phyloP scores from a whole-genome alignment of 2,329 filamentous ascomycete species.

The Didymella sp. region DNA sequence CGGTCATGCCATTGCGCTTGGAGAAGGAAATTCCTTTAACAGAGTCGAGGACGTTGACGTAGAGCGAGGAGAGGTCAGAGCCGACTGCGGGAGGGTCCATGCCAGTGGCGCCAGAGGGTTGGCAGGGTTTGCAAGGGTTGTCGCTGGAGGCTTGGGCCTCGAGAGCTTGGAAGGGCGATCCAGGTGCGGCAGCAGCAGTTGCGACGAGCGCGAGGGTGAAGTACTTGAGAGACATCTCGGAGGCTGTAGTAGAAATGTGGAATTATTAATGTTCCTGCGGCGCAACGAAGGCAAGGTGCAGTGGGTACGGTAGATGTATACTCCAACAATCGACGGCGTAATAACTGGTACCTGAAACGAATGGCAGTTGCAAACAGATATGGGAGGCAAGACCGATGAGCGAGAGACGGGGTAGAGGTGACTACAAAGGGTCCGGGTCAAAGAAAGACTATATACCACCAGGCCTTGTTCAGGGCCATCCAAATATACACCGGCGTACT shows the following conservation, averaged over 20 bases:
- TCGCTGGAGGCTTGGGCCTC: slow-evolving; percentile 33
- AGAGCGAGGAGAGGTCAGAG: slow-evolving; percentile 45
- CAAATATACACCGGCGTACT: slow-evolving; percentile 14
- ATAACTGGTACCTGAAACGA: slow-evolving; percentile 16
- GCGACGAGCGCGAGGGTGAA: slow-evolving; percentile 36
- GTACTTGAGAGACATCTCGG: slow-evolving; percentile 35
- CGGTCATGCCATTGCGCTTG: slow-evolving; percentile 28
- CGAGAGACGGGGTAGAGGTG: slow-evolving; percentile 12
- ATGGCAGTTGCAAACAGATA: slow-evolving; percentile 13
- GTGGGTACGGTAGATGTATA: slow-evolving; percentile 13
- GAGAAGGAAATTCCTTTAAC: slow-evolving; percentile 45
- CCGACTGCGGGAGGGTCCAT: slow-evolving; percentile 43
- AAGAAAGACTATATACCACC: slow-evolving; percentile 16
- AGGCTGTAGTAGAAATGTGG: background rate
- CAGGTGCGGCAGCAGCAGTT: slow-evolving; percentile 26
- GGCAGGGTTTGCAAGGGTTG: slow-evolving; percentile 45
- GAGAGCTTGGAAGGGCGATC: slow-evolving; percentile 29
- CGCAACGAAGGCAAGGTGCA: slow-evolving; percentile 16
- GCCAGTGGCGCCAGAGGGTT: slow-evolving; percentile 45
- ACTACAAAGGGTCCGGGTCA: slow-evolving; percentile 11
- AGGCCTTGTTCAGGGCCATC: slow-evolving; percentile 4
- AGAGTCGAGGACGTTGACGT: slow-evolving; percentile 45
- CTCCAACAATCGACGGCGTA: slow-evolving; percentile 15
- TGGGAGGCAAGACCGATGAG: slow-evolving; percentile 7
- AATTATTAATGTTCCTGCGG: slow-evolving; percentile 1